Evolutionary conservation across 768 basidiomycete genomes (phyloP).

Genomic region (Tricholoma furcatifolium): DNA sequence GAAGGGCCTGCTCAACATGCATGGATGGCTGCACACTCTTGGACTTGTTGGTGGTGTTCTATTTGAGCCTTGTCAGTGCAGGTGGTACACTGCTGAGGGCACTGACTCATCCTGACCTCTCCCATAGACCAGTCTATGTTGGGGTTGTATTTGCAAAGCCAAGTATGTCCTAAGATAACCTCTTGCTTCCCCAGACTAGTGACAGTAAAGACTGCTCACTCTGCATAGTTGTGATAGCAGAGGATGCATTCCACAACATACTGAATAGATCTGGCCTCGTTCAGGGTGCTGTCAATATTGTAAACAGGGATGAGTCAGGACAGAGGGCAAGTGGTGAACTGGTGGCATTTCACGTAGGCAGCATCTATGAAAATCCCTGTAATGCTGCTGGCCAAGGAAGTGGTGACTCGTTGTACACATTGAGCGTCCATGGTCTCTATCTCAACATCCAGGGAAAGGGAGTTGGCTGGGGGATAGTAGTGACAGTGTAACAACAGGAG

Average conservation of each 20-base stretch:
- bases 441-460: too few species aligned
- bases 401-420: too few species aligned
- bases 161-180: constrained; percentile 21
- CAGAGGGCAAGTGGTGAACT: neutral
- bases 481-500: too few species aligned
- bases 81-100: neutral
- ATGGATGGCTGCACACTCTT: neutral
- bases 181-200: constrained; percentile 1
- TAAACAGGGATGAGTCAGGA: constrained; percentile 13
- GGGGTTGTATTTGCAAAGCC: constrained; percentile 22
- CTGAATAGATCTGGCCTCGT: constrained; percentile 3
- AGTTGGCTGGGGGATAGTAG: too few species aligned
- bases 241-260: constrained; percentile 18
- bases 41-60: neutral
- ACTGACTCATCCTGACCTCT: neutral
- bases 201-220: constrained; percentile 7
- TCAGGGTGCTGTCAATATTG: constrained; percentile 21
- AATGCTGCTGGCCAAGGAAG: neutral
- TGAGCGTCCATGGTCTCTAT: too few species aligned
- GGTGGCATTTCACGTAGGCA: neutral
- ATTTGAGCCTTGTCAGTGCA: neutral
- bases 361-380: neutral
- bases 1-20: neutral
- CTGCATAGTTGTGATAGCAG: constrained; percentile 16
- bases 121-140: constrained; percentile 6